Evolutionary conservation across 768 basidiomycete genomes (phyloP).

Genomic region (Mycena galopus): DNA sequence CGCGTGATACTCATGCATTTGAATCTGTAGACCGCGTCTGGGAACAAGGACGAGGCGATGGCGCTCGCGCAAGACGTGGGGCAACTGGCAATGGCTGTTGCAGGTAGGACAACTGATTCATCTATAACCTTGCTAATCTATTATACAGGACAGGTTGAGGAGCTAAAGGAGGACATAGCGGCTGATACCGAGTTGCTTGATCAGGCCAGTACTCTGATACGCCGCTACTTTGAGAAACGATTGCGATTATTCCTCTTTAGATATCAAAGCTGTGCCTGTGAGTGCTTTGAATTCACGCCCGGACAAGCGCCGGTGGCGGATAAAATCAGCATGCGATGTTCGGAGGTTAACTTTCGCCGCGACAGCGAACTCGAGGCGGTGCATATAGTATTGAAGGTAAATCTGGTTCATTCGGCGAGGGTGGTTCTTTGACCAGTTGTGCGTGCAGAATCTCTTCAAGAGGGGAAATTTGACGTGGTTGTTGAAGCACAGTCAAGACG

Average conservation of each 20-base stretch:
- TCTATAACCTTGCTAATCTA: no score
- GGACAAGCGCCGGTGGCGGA: not conserved
- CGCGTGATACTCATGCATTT: not conserved
- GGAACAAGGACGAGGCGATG: slow-evolving; percentile 30
- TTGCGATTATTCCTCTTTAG: not conserved
- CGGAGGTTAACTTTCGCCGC: slow-evolving; percentile 29
- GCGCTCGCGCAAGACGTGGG: slow-evolving; percentile 36
- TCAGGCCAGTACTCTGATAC: not conserved
- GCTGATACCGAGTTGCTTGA: slow-evolving; percentile 30
- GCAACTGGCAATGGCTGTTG: slow-evolving; percentile 26
- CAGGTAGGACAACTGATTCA: no score
- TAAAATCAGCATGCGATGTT: no score
- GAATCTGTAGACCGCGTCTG: slow-evolving; percentile 29
- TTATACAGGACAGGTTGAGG: slow-evolving; percentile 27
- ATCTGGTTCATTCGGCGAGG: not conserved
- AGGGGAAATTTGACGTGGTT: slow-evolving; percentile 34
- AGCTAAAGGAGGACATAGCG: slow-evolving; percentile 26
- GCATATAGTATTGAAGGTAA: slow-evolving; percentile 32
- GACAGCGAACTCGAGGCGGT: slow-evolving; percentile 34
- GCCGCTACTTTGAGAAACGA: not conserved
- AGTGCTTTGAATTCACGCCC: slow-evolving; percentile 10
- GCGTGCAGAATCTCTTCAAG: slow-evolving; percentile 27
- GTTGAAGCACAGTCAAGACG: slow-evolving; percentile 34
- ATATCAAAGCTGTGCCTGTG: slow-evolving; percentile 38
- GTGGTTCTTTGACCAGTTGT: not conserved